Evolutionary conservation across 2,329 filamentous ascomycete species (phyloP), one percentile per base, ranked within the genome.

Genomic region (Epichloe sylvatica): DNA sequence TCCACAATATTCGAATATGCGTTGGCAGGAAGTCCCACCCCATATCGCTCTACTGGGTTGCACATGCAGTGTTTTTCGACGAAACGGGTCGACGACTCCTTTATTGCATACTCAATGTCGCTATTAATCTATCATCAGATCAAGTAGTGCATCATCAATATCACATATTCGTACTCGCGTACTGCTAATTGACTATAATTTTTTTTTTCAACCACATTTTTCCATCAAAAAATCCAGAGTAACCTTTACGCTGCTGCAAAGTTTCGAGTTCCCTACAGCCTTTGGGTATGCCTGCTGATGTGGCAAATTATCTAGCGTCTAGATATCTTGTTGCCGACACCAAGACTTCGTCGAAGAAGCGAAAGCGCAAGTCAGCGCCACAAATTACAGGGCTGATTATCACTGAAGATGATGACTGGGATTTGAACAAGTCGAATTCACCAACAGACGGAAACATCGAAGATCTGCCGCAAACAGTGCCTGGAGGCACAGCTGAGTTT

Each of bases 231-330:
- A 8, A 17, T 19, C n/a, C 17, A 40, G 17, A 4, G 9, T 9
- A 30, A 30, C 17, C 1, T 21, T 11, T 11, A 21, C 15, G 17
- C n/a, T n/a, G 13, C 9, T 25, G 11, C 23, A 13, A 25, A 13
- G 23, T 30, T 13, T 30, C 13, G 23, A 23, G n/a, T 37, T 21
- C n/a, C 15, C 19, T 21, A 36, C 25, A 37, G n/a, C 30, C 19
- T 39, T 17, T 48, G 44, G 56, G 30, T 23, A 80, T 79, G 76
- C 68, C 76, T 41, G 71, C 72, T 53, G 75, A 80, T 57, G 76
- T 96, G 56, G 83, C 88, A 51, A 81, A 82, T 61, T 98, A 97
- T 62, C 79, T 98, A 36, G 90, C 91, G 37, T 84, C 87, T 54
- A 92, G 89, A 66, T 98, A 98, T 65, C 81, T 98, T 46, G 70